Evolutionary conservation across 805 yeast species (phyloP).

Genomic region (Pichia nanzhaoensis): DNA sequence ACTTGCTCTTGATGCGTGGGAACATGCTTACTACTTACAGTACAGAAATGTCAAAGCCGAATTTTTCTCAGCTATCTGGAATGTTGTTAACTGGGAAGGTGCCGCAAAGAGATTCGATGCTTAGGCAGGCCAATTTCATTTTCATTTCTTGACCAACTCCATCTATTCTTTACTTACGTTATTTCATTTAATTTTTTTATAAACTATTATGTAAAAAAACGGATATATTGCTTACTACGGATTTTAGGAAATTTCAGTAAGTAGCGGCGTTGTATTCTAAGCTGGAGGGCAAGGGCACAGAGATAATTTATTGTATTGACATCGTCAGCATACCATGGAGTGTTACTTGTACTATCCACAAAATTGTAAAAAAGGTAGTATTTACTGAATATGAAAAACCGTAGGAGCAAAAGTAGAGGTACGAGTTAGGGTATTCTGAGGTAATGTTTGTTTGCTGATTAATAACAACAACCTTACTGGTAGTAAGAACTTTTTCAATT

Average conservation of each 20-base stretch:
- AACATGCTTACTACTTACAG: conserved; percentile 91
- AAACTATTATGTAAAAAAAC: neutral
- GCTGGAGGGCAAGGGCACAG: no score
- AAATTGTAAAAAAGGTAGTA: no score
- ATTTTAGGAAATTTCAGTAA: neutral
- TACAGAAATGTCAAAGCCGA: conserved; percentile 88
- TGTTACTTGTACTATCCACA: no score
- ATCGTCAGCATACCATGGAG: no score
- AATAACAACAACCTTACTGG: no score
- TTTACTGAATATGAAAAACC: no score
- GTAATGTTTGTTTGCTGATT: no score
- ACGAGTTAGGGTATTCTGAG: no score
- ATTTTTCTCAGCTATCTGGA: conserved; percentile 92
- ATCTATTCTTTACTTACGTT: neutral
- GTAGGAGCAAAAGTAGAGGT: no score
- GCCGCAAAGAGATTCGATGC: conserved; percentile 67
- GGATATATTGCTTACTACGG: neutral
- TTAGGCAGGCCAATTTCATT: conserved; percentile 1
- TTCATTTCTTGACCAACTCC: neutral
- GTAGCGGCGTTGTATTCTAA: no score
- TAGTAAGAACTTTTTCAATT: no score
- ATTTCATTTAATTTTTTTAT: neutral
- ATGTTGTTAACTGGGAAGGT: conserved; percentile 88
- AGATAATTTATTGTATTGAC: no score
- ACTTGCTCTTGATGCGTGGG: conserved; percentile 94